Base-by-base conservation (phyloP, 768 basidiomycete genomes). In the Sutorius australiensis region DNA sequence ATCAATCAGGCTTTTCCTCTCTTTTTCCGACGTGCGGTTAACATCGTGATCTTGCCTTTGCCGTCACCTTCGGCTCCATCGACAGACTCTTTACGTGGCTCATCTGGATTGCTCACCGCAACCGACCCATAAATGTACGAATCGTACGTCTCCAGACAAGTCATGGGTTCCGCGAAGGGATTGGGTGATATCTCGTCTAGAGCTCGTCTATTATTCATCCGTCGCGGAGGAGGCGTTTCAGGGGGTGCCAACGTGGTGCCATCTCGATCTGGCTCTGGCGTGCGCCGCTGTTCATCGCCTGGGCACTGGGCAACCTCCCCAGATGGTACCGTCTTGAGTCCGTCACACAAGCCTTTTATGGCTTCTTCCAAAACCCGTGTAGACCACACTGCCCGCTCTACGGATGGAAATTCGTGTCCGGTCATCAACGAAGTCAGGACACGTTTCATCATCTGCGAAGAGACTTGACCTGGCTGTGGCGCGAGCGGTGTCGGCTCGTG, bases 341-440 rank as follows among this genome's bases (percentile, higher is more conserved):
- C 85, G 57, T 86, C 86, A 67, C 89, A 92, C 32, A 91, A 70
- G 3, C 87, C 84, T 58, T 77, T 76, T 55, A 92, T 82, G 12
- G 83, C 75, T 31, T 76, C 76, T 67, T 89, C 83, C 60, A 95
- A 71, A 38, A 83, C 80, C 65, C 83, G 82, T 27, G 89, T 92
- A 14, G 81, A 86, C 61, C 83, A 80, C 54, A 80, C 68, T 16
- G 87, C 80, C 50, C 81, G 78, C 48, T 85, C 84, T 11, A 70
- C 64, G 9, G 79, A 84, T 34, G 84, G 83, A 68, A 94, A 95
- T 67, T 94, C 91, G 58, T 87, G 80, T 36, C 85, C 82, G 19
- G 78, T 88, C 67, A 84, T 75, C 59, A 95, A 73, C 46, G 83
- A 80, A 21, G 78, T 74, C 61, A 88, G 66, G 19, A 97, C 73